Evolutionary conservation across 2,329 filamentous ascomycete species (phyloP).

Genomic region (Herpotrichia juniperi): DNA sequence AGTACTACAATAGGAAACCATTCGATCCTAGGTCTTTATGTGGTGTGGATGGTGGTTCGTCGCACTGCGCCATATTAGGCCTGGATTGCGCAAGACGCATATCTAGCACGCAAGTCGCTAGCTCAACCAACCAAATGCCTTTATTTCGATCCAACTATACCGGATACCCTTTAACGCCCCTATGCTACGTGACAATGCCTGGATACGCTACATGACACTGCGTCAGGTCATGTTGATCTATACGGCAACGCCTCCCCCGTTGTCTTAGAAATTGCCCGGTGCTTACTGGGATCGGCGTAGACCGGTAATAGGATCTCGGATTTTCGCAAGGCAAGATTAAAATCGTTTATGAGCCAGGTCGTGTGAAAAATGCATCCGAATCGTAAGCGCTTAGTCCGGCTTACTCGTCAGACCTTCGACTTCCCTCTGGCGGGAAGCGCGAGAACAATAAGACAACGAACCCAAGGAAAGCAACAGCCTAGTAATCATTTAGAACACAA

Average conservation of each 20-base stretch:
- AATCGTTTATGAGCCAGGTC: no score
- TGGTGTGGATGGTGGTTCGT: background rate
- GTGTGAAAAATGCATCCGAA: no score
- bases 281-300: no score
- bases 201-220: background rate
- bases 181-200: background rate
- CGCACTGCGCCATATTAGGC: background rate
- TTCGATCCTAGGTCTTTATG: no score
- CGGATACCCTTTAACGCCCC: background rate
- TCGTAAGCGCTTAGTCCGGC: background rate
- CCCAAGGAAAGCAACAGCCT: slow-evolving; percentile 54
- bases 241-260: background rate
- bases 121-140: background rate
- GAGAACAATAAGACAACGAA: slow-evolving; percentile 54
- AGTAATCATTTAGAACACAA: no score
- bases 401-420: slow-evolving; percentile 27
- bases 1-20: no score
- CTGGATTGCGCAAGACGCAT: slow-evolving; percentile 1
- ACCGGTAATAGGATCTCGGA: no score
- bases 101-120: slow-evolving; percentile 1
- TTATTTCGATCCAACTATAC: background rate
- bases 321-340: no score
- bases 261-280: no score
- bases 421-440: slow-evolving; percentile 53
- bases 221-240: background rate